Base-by-base conservation (phyloP, 1,284 basidiomycete genomes). In the Vanrija pseudolonga region DNA sequence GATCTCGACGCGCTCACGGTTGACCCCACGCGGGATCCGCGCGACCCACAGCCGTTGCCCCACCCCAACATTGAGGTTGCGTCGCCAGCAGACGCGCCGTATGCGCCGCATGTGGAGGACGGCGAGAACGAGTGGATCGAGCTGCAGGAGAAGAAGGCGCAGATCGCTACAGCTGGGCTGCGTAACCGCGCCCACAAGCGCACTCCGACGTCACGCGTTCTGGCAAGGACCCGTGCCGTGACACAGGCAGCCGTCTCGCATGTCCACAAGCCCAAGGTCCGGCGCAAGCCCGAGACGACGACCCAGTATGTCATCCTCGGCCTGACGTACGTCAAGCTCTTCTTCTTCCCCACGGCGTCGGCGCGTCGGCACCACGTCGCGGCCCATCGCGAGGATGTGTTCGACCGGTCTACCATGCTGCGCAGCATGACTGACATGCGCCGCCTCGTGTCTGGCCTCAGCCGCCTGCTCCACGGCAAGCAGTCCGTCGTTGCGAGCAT, bases 401-500 rank as follows among this genome's bases (percentile, higher is more conserved):
- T 73, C 52, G 72, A 74, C 50, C 75, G 78, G 24, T 68, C 68
- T 20, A 68, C 74, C 32, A 81, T 83, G 76, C 64, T 85, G 49
- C 72, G 84, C 41, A 83, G 89, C 12, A 94, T 97, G 79, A 89
- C 90, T 3, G 82, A 85, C 57, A 85, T 86, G 53, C 82, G 92
- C 57, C 82, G 87, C 61, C 79, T 95, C 14, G 89, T 95, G 28
- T 93, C 90, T 0, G 87, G 89, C 1, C 76, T 97, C 26, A 83
- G 83, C 12, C 80, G 93, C 18, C 77, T 95, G 47, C 78, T 97
- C 28, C 85, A 84, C 0, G 83, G 86, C 14, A 96, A 96, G 72
- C 84, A 84, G 7, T 88, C 93, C 66, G 88, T 95, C 3, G 81
- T 96, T 19, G 81, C 86, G 12, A 85, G 88, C 55, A 78, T 97